Conservation (phyloP, 148 eudicot genomes). For the Fagopyrum tataricum region DNA sequence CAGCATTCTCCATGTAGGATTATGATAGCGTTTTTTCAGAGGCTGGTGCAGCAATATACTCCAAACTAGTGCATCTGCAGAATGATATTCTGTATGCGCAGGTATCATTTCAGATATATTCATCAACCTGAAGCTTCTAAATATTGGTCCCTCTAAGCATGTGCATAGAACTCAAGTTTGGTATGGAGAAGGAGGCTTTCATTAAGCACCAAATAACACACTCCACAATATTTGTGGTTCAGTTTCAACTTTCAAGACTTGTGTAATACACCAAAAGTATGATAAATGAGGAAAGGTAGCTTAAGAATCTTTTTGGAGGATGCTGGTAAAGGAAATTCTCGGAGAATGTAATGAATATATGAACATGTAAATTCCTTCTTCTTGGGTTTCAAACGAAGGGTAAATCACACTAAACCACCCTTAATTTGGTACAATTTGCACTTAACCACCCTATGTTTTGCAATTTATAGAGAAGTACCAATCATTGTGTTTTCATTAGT, state of each 20-base stretch:
- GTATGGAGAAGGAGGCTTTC: neutral
- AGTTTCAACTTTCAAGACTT: neutral
- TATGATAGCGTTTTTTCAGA: slow-evolving; percentile 56
- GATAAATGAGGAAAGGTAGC: neutral
- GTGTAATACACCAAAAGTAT: neutral
- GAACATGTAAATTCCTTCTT: neutral
- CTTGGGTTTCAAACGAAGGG: neutral
- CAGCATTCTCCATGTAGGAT: slow-evolving; percentile 39
- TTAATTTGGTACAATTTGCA: no score
- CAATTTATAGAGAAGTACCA: no score
- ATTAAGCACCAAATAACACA: neutral
- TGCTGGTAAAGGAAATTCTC: neutral
- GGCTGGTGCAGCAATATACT: slow-evolving; percentile 48
- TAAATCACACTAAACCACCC: no score
- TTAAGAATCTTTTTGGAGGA: neutral
- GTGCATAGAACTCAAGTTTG: neutral
- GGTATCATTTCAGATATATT: slow-evolving; percentile 34
- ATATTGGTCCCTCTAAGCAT: neutral
- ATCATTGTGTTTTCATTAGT: no score
- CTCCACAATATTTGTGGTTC: neutral
- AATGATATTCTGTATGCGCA: slow-evolving; percentile 49
- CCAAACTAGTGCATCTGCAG: slow-evolving; percentile 72
- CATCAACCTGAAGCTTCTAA: neutral
- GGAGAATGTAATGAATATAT: neutral
- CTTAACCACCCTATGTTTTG: no score